Evolutionary conservation across 306 rosid genomes (phyloP).

Genomic region (cucumber (Cucumis sativus)): Cucumber_9930_V3 NC_026656.2:20173501-20174000

Average conservation of each 20-base stretch:
- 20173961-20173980: background rate
- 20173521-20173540: background rate
- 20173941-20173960: background rate
- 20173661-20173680: background rate
- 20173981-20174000: background rate
- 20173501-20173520: background rate
- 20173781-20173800: slow-evolving; percentile 22
- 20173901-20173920: background rate
- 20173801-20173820: slow-evolving; percentile 30
- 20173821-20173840: slow-evolving; percentile 14
- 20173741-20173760: slow-evolving; percentile 23
- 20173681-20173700: background rate
- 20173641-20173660: background rate
- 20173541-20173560: background rate
- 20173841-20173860: slow-evolving; percentile 14
- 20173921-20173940: background rate
- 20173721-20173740: slow-evolving; percentile 31
- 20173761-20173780: slow-evolving; percentile 24
- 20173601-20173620: background rate
- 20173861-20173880: slow-evolving; percentile 17
- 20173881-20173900: background rate
- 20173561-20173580: background rate
- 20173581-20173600: background rate
- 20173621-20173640: background rate
- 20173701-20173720: background rate